phyloP scores from a whole-genome alignment of 768 basidiomycete species.

The Leccinum disarticulatum region DNA sequence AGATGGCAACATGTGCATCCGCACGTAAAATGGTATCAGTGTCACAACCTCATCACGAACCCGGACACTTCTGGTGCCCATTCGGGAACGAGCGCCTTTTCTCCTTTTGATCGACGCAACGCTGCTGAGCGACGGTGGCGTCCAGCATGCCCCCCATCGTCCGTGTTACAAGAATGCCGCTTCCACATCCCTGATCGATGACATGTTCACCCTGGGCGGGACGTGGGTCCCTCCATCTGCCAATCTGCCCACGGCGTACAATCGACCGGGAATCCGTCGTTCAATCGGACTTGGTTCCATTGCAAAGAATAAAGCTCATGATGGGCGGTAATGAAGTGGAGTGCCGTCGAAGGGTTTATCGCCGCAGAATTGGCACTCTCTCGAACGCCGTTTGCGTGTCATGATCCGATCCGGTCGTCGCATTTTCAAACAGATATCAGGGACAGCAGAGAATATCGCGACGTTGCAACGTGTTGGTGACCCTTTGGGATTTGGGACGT shows the following conservation, averaged over 20 bases:
- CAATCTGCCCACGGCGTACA: neutral
- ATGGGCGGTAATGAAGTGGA: slow-evolving; percentile 24
- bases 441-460: neutral
- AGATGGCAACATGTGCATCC: slow-evolving; percentile 6
- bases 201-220: neutral
- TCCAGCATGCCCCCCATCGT: slow-evolving; percentile 4
- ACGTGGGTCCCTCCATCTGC: neutral
- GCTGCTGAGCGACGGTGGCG: slow-evolving; percentile 8
- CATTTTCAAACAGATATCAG: neutral
- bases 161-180: slow-evolving; percentile 9
- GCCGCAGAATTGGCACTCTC: neutral
- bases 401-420: neutral
- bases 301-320: neutral
- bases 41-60: slow-evolving; percentile 1
- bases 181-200: slow-evolving; percentile 9
- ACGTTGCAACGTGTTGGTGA: slow-evolving; percentile 6
- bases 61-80: slow-evolving; percentile 6
- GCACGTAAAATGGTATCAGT: slow-evolving; percentile 7
- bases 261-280: neutral
- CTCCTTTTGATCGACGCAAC: slow-evolving; percentile 11
- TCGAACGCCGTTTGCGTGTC: slow-evolving; percentile 7
- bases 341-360: slow-evolving; percentile 8
- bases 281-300: slow-evolving; percentile 11
- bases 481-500: too few relatives aligned
- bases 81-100: slow-evolving; percentile 3